Evolutionary conservation across 192 early-diverging fungal genomes (phyloP).

Genomic region (Obelidium mucronatum): DNA sequence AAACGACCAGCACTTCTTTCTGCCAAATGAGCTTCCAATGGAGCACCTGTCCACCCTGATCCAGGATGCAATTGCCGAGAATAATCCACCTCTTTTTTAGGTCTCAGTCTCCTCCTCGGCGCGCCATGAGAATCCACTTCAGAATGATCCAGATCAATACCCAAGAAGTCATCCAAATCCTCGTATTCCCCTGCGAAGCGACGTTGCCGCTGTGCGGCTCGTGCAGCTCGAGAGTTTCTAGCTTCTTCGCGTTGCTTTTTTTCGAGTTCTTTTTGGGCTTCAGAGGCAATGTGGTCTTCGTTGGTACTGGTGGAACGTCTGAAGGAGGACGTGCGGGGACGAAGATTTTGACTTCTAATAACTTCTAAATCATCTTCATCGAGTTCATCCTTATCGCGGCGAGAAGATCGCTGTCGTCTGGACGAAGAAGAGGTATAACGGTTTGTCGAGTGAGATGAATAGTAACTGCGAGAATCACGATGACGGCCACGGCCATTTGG

Average conservation of each 20-base stretch:
- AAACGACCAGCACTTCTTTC: not conserved
- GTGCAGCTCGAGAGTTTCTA: not conserved
- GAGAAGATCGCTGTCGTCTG: too few species aligned
- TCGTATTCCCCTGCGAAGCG: slow-evolving; percentile 2
- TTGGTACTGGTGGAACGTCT: not conserved
- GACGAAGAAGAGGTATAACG: not conserved
- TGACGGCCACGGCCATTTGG: not conserved
- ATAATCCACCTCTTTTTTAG: slow-evolving; percentile 30
- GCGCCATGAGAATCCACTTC: slow-evolving; percentile 1
- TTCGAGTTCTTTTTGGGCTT: slow-evolving; percentile 1
- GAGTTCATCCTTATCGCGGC: too few species aligned
- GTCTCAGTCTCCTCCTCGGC: not conserved
- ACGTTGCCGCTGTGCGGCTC: not conserved
- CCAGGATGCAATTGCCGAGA: slow-evolving; percentile 31
- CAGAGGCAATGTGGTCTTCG: not conserved
- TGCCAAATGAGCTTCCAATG: slow-evolving; percentile 4
- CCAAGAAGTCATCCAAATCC: not conserved
- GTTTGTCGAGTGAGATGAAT: too few species aligned
- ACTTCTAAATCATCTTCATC: too few species aligned
- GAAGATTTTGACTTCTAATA: too few species aligned
- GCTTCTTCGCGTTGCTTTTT: not conserved
- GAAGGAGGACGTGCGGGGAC: not conserved
- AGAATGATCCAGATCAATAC: not conserved
- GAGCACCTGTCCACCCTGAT: slow-evolving; percentile 23
- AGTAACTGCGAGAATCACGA: not conserved